Evolutionary conservation across 805 yeast species (phyloP), one percentile per base, ranked within the genome.

Genomic region (Candida argentea): DNA sequence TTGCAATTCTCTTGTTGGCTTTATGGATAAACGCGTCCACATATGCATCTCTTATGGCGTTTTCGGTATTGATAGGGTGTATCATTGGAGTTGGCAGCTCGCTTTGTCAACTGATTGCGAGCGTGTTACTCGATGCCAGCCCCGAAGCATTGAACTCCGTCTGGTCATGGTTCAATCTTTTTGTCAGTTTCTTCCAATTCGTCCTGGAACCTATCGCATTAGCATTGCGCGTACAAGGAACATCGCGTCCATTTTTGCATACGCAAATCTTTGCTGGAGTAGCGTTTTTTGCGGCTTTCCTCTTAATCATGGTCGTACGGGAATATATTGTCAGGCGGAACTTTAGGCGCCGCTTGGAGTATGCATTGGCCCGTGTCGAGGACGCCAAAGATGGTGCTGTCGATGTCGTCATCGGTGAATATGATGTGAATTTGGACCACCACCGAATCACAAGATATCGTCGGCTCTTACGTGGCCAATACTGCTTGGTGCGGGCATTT

Each of bases 221-320:
- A 32, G 60, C 71, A 2, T 43, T 73, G 18, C 21, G 20, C 4
- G 25, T 12, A 11, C 19, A 29, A 20, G 19, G 25, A 4, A 15
- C 6, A 6, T 11, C 30, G 5, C 35, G 39, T n/a, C 81, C 83
- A 3, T 77, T 67, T 38, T 49, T 69, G 20, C 65, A 76, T 37
- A 62, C 79, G 2, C 84, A 76, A 40, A 57, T 75, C 2, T 75
- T 73, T 44, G 65, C 73, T 4, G 84, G 81, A 2, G 41, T 61
- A 12, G 47, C 67, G 25, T 67, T 65, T 36, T 42, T 65, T n/a
- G 49, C 48, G 7, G 67, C 67, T 0, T 42, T 65, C 7, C 5
- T 70, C 3, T 32, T 71, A 16, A 48, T 67, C 30, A 33, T 71
- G 2, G 51, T 70, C 1, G 52, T 72, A 13, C 57, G 86, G 37